A percentile compares a stretch with the other conserved stretches of the same genome.
phyloP scores from a whole-genome alignment of 176 grass and related monocot genomes.

The Rhipidocladum racemiflorum region DNA sequence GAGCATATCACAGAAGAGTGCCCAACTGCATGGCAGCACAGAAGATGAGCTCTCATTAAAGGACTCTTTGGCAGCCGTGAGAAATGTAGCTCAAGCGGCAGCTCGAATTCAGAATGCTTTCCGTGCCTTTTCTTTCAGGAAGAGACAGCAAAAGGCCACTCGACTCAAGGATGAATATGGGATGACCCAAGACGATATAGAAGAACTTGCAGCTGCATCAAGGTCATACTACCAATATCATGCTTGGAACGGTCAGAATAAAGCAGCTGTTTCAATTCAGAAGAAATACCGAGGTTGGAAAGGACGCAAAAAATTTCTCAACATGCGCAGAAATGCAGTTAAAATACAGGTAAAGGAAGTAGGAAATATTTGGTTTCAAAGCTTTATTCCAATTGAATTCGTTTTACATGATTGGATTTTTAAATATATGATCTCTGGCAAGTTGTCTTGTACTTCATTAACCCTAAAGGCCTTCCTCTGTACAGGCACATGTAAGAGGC shows the following conservation, averaged over 20 bases:
- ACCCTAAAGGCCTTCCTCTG: constrained; percentile 9
- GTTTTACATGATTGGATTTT: constrained; percentile 5
- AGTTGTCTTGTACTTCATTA: neutral
- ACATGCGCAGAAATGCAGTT: constrained; percentile 74
- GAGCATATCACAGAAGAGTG: constrained; percentile 62
- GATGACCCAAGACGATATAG: constrained; percentile 88
- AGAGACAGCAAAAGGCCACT: constrained; percentile 56
- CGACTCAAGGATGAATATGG: constrained; percentile 70
- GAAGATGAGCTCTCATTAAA: constrained; percentile 92
- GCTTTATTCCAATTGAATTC: constrained; percentile 22
- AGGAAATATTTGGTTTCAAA: constrained; percentile 20
- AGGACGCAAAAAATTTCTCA: constrained; percentile 74
- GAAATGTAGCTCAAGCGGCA: constrained; percentile 86
- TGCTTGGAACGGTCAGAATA: constrained; percentile 51
- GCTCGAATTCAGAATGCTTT: constrained; percentile 97
- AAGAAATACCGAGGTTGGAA: constrained; percentile 97
- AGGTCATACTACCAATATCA: constrained; percentile 48
- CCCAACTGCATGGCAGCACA: constrained; percentile 44
- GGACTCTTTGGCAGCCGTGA: constrained; percentile 95
- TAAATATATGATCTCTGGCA: constrained; percentile 4
- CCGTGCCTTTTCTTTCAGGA: constrained; percentile 89
- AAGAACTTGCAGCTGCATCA: constrained; percentile 70
- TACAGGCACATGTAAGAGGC: constrained; percentile 91
- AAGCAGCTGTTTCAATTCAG: constrained; percentile 95
- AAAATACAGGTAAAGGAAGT: constrained; percentile 80